Base-by-base conservation (phyloP, 305 asterid genomes). In the Solanum hybrid region DNA sequence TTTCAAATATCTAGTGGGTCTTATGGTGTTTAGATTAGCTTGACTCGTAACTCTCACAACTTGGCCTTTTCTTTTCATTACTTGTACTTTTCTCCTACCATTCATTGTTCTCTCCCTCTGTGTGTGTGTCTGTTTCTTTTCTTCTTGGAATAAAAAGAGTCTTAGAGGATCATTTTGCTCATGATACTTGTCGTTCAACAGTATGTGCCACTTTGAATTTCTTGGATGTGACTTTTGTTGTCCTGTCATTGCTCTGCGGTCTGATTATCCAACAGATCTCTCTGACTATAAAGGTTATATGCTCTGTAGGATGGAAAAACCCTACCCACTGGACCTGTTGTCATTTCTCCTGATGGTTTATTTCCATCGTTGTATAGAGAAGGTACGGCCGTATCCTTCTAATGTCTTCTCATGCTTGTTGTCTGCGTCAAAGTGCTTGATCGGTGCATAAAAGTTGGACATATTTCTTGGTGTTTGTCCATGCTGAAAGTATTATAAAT, bases 321-420 rank as follows among this genome's bases (percentile, higher is more conserved):
- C 93, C 92, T 98, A 90, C 99, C 99, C 61, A 93, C 34, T 88
- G 99, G 99, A 88, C 99, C 99, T 26, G 99, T 98, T 92, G 99
- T 98, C 87, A 98, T 98, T 88, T 97, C 99, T 70, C 99, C 99
- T 1, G 99, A 98, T 76, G 99, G 99, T 91, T 93, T 98, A 91
- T 95, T 97, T 92, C 98, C 99, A 22, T 98, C 98, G 11, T 90
- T 98, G 76, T 96, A 94, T 91, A 95, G 99, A 93, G 99, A 97
- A 96, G 98, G 99, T 98, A 91, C 3, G 36, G 37, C 29, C 81
- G 76, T 20, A 72, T 88, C 88, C 79, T 32, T 26, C 45, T 84
- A 84, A 51, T 84, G 76, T 84, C 31, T 84, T 37, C 88, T 51
- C 88, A 84, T 41, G 27, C 14, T 82, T 82, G 26, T 82, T 26